Evolutionary conservation across 2,329 filamentous ascomycete genomes (phyloP).

Genomic region (Thielaviopsis populi): DNA sequence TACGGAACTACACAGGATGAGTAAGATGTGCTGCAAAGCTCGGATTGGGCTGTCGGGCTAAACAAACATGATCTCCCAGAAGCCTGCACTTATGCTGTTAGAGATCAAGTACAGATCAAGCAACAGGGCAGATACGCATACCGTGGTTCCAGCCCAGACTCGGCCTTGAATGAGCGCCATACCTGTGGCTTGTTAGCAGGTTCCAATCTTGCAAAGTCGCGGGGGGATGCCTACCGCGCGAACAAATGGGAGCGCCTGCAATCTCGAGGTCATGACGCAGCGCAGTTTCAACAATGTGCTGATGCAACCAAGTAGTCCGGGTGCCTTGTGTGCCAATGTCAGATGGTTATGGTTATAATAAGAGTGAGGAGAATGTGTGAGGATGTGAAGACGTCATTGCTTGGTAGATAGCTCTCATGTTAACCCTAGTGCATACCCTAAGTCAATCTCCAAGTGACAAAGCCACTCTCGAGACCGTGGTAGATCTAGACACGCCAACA

Average conservation of each 20-base stretch:
- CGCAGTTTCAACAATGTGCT: neutral
- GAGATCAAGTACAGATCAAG: neutral
- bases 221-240: slow-evolving; percentile 9
- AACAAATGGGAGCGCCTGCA: slow-evolving; percentile 12
- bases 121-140: slow-evolving; percentile 26
- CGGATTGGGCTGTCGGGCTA: too few relatives aligned
- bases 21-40: neutral
- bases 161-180: slow-evolving; percentile 68
- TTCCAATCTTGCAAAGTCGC: neutral
- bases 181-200: slow-evolving; percentile 38
- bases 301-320: neutral
- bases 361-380: neutral
- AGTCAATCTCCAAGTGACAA: too few relatives aligned
- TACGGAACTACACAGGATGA: slow-evolving; percentile 41
- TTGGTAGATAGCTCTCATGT: neutral
- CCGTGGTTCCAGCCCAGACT: slow-evolving; percentile 82
- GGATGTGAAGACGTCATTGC: neutral
- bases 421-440: neutral
- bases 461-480: too few relatives aligned
- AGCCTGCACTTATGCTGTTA: slow-evolving; percentile 23
- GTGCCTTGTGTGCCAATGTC: neutral
- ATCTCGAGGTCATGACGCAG: neutral
- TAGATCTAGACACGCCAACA: too few relatives aligned
- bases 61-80: slow-evolving; percentile 29
- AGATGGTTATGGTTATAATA: neutral